Percentiles rank a stretch among this genome's conserved stretches.
Evolutionary conservation across 2,329 filamentous ascomycete genomes (phyloP).

Genomic region (Xylaria sp.): DNA sequence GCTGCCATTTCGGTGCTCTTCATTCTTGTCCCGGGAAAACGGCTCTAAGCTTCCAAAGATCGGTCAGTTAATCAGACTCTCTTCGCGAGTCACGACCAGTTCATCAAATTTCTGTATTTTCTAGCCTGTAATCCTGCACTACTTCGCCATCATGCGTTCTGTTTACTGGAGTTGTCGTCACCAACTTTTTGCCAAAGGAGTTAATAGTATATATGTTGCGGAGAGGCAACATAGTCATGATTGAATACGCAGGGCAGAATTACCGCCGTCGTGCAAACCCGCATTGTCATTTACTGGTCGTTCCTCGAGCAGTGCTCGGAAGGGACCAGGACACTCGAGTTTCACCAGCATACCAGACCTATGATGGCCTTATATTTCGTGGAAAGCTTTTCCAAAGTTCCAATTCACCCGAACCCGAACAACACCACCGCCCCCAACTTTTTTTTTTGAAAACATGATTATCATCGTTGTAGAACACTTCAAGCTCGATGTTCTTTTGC

Average conservation of each 20-base stretch:
- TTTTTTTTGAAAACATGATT: constrained; percentile 2
- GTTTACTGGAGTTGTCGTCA: constrained; percentile 3
- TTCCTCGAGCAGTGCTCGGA: not conserved
- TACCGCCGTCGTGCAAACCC: not conserved
- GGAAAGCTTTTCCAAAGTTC: not conserved
- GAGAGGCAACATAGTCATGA: constrained; percentile 1
- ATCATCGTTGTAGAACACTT: not conserved
- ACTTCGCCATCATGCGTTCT: not conserved
- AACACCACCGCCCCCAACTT: no score
- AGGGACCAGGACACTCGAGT: not conserved
- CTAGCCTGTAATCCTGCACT: not conserved
- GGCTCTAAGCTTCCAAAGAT: constrained; percentile 57
- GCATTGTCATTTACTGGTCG: not conserved
- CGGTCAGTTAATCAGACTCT: not conserved
- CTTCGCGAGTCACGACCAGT: constrained; percentile 38
- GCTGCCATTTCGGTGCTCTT: constrained; percentile 87
- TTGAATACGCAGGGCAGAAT: not conserved
- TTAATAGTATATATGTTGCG: constrained; percentile 14
- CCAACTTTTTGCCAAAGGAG: constrained; percentile 6
- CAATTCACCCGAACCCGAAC: not conserved
- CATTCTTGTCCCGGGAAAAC: constrained; percentile 90
- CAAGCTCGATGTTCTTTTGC: constrained; percentile 1
- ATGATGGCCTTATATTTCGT: not conserved
- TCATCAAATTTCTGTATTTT: constrained; percentile 17
- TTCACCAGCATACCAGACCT: not conserved